Evolutionary conservation across 768 basidiomycete genomes (phyloP).

Genomic region (Astraeus odoratus): DNA sequence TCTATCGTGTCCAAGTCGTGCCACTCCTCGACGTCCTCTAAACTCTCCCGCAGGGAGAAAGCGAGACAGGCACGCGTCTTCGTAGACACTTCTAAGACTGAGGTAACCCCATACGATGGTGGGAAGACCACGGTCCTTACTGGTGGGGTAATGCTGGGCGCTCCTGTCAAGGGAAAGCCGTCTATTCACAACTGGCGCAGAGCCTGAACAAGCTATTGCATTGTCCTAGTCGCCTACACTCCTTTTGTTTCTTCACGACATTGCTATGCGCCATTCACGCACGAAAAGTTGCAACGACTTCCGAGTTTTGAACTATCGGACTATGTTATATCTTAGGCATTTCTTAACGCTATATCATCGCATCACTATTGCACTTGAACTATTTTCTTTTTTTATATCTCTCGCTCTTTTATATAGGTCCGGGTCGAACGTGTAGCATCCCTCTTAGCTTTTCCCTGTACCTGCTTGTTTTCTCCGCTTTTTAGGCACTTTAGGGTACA

Average conservation of each 20-base stretch:
- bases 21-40: constrained; percentile 38
- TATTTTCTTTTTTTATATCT: constrained; percentile 18
- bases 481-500: constrained; percentile 11
- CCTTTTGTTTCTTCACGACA: constrained; percentile 16
- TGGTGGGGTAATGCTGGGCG: constrained; percentile 82
- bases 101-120: constrained; percentile 80
- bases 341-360: constrained; percentile 25
- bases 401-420: constrained; percentile 14
- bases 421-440: constrained; percentile 25
- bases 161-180: constrained; percentile 28
- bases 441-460: constrained; percentile 2
- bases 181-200: constrained; percentile 51
- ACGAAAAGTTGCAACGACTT: constrained; percentile 21
- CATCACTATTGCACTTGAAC: constrained; percentile 20
- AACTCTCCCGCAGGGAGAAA: constrained; percentile 62
- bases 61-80: constrained; percentile 65
- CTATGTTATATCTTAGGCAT: constrained; percentile 26
- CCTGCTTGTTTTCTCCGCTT: constrained; percentile 9
- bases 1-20: constrained; percentile 37
- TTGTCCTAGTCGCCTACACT: constrained; percentile 15
- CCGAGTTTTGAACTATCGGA: constrained; percentile 22
- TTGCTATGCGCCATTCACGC: constrained; percentile 18
- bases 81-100: constrained; percentile 66
- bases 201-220: constrained; percentile 27
- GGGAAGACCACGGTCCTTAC: constrained; percentile 86